phyloP scores from a whole-genome alignment of 805 yeast species.

The Millerozyma acaciae region DNA sequence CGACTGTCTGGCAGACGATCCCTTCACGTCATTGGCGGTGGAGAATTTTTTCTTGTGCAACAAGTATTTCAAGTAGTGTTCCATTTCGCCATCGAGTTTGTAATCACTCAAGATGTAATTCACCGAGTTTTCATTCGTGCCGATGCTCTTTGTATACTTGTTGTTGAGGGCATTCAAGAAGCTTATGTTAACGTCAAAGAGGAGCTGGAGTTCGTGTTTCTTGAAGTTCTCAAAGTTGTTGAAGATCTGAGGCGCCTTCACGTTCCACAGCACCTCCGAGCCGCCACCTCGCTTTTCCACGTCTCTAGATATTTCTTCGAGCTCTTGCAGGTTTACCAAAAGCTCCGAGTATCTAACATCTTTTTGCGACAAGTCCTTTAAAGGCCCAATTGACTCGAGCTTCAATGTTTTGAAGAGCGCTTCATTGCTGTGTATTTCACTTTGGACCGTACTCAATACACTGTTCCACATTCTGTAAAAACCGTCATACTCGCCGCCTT shows the following conservation, averaged over 20 bases:
- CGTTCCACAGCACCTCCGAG: conserved; percentile 65
- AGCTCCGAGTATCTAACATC: conserved; percentile 56
- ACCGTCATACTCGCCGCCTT: conserved; percentile 37
- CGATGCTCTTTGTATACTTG: conserved; percentile 19
- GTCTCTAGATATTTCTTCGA: conserved; percentile 33
- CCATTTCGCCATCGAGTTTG: conserved; percentile 36
- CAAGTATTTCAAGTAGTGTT: conserved; percentile 30
- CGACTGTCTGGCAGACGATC: conserved; percentile 1
- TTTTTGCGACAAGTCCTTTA: conserved; percentile 49
- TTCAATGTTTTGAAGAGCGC: conserved; percentile 45
- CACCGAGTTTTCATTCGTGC: conserved; percentile 57
- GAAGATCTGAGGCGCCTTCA: conserved; percentile 72
- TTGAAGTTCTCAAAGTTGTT: conserved; percentile 74
- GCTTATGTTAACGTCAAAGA: conserved; percentile 62
- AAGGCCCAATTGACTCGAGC: conserved; percentile 52
- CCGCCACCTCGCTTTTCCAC: conserved; percentile 15
- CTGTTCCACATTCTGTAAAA: conserved; percentile 44
- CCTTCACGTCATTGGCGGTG: neutral
- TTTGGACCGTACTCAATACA: conserved; percentile 48
- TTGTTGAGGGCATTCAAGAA: conserved; percentile 43
- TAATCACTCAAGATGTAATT: conserved; percentile 54
- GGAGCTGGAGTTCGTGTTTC: conserved; percentile 48
- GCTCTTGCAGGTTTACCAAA: conserved; percentile 44
- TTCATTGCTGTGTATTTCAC: conserved; percentile 46
- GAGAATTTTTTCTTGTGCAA: conserved; percentile 16